Conservation (phyloP, 176 grass and related monocot species). For the Thalia dealbata region DNA sequence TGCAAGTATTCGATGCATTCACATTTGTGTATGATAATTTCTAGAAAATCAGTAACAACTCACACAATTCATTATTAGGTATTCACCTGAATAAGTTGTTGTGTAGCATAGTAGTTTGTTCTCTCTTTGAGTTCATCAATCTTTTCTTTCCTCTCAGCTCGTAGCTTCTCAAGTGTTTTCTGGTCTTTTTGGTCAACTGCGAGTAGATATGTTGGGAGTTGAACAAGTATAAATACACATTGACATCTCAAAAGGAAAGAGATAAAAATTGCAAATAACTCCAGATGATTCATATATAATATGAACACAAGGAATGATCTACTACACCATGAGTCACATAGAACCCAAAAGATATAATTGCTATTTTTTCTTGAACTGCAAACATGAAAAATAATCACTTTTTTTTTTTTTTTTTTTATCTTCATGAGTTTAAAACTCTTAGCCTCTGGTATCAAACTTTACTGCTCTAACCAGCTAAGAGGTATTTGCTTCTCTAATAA, state of each 20-base stretch:
- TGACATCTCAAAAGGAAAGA: neutral
- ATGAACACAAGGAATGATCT: neutral
- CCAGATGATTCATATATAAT: neutral
- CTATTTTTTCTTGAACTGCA: too few relatives aligned
- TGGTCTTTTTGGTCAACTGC: conserved; percentile 73
- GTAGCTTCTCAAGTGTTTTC: conserved; percentile 58
- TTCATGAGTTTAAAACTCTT: too few relatives aligned
- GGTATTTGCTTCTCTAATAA: too few relatives aligned
- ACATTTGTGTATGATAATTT: neutral
- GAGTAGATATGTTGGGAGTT: conserved; percentile 1
- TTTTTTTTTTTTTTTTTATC: too few relatives aligned
- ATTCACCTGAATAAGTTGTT: conserved; percentile 88
- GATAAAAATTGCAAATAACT: neutral
- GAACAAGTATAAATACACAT: neutral
- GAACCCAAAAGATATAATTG: neutral
- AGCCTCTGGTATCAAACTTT: too few relatives aligned
- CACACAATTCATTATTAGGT: neutral
- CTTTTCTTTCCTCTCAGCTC: conserved; percentile 72
- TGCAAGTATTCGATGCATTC: neutral
- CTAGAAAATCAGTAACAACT: neutral
- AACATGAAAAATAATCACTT: too few relatives aligned
- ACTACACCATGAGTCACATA: neutral
- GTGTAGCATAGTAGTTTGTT: conserved; percentile 89
- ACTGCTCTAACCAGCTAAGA: too few relatives aligned
- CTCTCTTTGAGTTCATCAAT: conserved; percentile 92